Conservation (phyloP, 179 eudicot genomes). For the Corrigiola litoralis region DNA sequence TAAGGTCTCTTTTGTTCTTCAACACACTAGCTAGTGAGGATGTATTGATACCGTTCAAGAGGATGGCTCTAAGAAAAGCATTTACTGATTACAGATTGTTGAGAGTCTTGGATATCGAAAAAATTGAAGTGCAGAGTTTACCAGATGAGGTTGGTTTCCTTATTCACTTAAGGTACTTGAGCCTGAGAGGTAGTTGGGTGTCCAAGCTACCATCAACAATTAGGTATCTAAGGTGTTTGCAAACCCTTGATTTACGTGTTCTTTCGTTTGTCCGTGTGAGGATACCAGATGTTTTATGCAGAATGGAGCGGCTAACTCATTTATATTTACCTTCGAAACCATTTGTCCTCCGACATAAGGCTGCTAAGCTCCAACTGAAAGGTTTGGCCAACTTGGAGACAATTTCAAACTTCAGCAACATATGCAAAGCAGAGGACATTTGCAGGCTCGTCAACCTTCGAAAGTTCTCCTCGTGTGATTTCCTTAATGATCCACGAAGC, state of each 20-base stretch:
- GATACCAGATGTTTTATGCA: conserved; percentile 20
- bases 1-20: conserved; percentile 24
- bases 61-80: conserved; percentile 5
- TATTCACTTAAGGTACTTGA: conserved; percentile 31
- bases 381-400: conserved; percentile 12
- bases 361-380: not conserved
- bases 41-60: conserved; percentile 10
- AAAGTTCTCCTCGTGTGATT: conserved; percentile 13
- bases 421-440: conserved; percentile 8
- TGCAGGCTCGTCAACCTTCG: not conserved
- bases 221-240: conserved; percentile 17
- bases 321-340: conserved; percentile 24
- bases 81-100: conserved; percentile 14
- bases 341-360: conserved; percentile 2
- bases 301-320: conserved; percentile 14
- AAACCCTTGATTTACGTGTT: conserved; percentile 35
- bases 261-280: conserved; percentile 18
- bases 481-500: not conserved
- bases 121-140: conserved; percentile 1
- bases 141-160: conserved; percentile 15
- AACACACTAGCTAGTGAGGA: conserved; percentile 9
- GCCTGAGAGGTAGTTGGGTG: conserved; percentile 19
- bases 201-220: conserved; percentile 23
- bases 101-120: conserved; percentile 28
- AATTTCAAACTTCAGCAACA: conserved; percentile 22